These are phyloP conservation scores for Theileria sp. DNA, from an alignment of 169 alveolate genomes.

Conservation along the genomic window DNA sequence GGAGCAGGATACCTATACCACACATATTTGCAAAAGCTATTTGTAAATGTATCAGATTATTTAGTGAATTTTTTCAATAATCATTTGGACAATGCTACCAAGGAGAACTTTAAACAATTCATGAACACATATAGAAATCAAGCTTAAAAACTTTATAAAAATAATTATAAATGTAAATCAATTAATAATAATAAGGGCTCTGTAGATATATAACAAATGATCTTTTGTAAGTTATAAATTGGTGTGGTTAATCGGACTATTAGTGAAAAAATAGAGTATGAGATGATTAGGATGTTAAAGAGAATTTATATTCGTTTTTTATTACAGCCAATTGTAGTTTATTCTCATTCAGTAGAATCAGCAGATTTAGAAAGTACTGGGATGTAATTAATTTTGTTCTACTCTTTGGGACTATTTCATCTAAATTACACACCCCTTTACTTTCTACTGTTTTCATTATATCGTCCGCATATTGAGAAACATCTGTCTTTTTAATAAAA, in stretches of 20 bases:
- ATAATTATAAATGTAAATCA: not conserved
- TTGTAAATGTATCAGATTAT: conserved; percentile 12
- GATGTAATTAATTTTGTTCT: not conserved
- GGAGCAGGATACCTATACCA: conserved; percentile 77
- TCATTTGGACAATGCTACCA: conserved; percentile 33
- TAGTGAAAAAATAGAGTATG: not conserved
- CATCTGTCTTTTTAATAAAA: not conserved
- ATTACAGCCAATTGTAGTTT: not conserved
- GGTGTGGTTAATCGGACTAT: not conserved
- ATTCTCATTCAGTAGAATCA: not conserved
- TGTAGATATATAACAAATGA: not conserved
- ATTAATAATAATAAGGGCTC: not conserved
- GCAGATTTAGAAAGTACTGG: not conserved
- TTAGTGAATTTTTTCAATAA: conserved; percentile 19
- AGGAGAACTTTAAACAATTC: conserved; percentile 3
- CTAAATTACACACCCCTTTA: not conserved
- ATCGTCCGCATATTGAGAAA: not conserved
- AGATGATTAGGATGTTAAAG: not conserved
- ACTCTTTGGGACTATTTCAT: not conserved
- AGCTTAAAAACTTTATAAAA: not conserved
- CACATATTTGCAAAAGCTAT: conserved; percentile 23
- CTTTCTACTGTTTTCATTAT: not conserved
- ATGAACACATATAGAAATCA: not conserved
- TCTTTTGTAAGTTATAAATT: not conserved
- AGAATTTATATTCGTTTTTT: not conserved